phyloP scores from a whole-genome alignment of 306 rosid genomes.

The Quercus bicolor region DNA sequence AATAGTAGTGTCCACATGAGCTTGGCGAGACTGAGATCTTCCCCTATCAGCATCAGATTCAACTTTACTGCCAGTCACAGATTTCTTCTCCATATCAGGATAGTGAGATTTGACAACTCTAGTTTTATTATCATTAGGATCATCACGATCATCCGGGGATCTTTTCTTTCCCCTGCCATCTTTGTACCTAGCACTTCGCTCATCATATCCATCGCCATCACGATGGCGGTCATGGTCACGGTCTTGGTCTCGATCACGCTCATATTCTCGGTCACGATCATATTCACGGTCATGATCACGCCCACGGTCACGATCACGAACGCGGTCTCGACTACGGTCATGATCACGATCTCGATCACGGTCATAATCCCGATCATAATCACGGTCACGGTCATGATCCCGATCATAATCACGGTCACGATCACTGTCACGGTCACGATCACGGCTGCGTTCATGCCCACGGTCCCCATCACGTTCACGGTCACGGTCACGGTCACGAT shows the following conservation, averaged over 20 bases:
- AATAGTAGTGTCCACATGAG: slow-evolving; percentile 47
- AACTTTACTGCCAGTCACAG: slow-evolving; percentile 53
- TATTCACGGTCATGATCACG: slow-evolving; percentile 51
- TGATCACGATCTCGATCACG: slow-evolving; percentile 34
- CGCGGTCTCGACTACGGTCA: slow-evolving; percentile 56
- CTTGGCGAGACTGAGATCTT: slow-evolving; percentile 71
- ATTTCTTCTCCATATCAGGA: slow-evolving; percentile 71
- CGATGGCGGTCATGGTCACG: slow-evolving; percentile 36
- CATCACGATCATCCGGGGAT: slow-evolving; percentile 77
- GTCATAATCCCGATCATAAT: slow-evolving; percentile 24
- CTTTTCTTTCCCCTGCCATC: slow-evolving; percentile 79
- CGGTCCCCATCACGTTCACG: slow-evolving; percentile 26
- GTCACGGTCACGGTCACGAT: slow-evolving; percentile 34
- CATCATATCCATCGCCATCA: slow-evolving; percentile 69
- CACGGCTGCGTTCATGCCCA: slow-evolving; percentile 54
- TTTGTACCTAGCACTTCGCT: slow-evolving; percentile 53
- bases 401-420: slow-evolving; percentile 37
- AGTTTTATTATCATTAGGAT: slow-evolving; percentile 56
- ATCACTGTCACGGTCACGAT: slow-evolving; percentile 46
- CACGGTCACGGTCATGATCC: slow-evolving; percentile 34
- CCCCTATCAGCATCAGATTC: slow-evolving; percentile 72
- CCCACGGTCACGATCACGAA: slow-evolving; percentile 52
- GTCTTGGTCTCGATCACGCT: slow-evolving; percentile 30
- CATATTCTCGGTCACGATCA: slow-evolving; percentile 47
- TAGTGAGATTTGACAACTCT: slow-evolving; percentile 58